Evolutionary conservation across 108 stramenopile genomes (phyloP), one percentile per base, ranked within the genome.

Genomic region (Nannochloropsis salina): DNA sequence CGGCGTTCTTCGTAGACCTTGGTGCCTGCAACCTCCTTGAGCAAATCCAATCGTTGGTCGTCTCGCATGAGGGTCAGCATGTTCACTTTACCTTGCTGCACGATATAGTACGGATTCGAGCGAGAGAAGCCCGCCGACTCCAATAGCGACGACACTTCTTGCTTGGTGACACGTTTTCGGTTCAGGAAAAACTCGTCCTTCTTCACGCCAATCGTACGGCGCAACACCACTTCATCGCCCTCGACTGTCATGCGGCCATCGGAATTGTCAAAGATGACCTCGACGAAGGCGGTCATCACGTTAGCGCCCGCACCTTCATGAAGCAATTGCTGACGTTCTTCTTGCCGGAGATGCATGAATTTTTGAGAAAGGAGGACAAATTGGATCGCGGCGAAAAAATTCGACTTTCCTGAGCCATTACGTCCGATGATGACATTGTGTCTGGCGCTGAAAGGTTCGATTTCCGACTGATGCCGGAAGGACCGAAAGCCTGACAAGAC

Each of bases 181-280:
- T 99, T 97, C 41, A 99, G 91, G 91, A 99, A 99, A 92, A 98
- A 98, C 91, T 99, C 98, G 90, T 99, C 99, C 92, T 99, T 99
- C 90, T 99, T 99, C 86, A 92, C 91, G 22, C 99, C 99, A 20
- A 99, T 93, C 47, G 97, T 96, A 3, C 99, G 94, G 80, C 99
- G 95, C 40, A 99, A 87, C 44, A 96, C 95, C 21, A 99, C 97
- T 92, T 98, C 93, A 42, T 92, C 96, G 42, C 96, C 93, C 79
- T 98, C 96, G 81, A 96, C 82, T 9, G 94, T 89, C 83, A 99
- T 93, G 2, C 99, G 94, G 51, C 91, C 91, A 84, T 98, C 97
- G 18, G 94, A 92, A 89, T 99, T 99, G 93, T 99, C 99, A 90
- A 99, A 99, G 44, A 99, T 96, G 47, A 99, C 92, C 92, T 99